A percentile compares a stretch with the other conserved stretches of the same genome.
Evolutionary conservation across 2,329 filamentous ascomycete genomes (phyloP).

Genomic region (Ophiostoma ulmi): DNA sequence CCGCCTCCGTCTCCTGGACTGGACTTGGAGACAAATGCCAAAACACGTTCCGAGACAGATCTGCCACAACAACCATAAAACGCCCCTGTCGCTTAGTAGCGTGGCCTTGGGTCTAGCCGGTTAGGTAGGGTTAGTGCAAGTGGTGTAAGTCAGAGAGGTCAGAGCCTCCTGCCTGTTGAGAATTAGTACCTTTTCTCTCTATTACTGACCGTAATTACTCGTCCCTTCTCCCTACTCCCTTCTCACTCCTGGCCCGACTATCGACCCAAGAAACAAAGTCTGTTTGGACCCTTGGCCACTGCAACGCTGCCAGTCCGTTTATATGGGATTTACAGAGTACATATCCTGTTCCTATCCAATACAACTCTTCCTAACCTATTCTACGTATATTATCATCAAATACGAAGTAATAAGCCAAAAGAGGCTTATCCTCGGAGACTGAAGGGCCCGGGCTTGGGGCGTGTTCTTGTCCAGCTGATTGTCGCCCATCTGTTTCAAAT

Average conservation of each 20-base stretch:
- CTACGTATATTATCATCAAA: neutral
- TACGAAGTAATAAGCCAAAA: neutral
- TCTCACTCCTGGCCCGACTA: neutral
- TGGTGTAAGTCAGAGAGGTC: neutral
- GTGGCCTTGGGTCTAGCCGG: neutral
- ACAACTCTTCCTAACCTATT: neutral
- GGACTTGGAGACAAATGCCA: constrained; percentile 30
- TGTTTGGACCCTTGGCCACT: constrained; percentile 20
- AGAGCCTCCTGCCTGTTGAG: constrained; percentile 6
- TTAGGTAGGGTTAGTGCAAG: neutral
- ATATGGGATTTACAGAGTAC: too few species aligned
- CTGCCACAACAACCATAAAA: constrained; percentile 39
- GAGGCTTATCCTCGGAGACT: constrained; percentile 29
- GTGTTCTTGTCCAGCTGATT: constrained; percentile 35
- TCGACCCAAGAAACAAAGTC: constrained; percentile 16
- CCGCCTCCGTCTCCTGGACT: constrained; percentile 2
- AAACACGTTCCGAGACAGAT: constrained; percentile 49
- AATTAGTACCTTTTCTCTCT: neutral
- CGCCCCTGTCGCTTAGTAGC: constrained; percentile 8
- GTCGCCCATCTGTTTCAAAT: constrained; percentile 42
- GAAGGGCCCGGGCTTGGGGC: constrained; percentile 31
- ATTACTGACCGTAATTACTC: neutral
- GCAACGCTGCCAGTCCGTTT: constrained; percentile 15
- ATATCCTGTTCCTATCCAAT: neutral
- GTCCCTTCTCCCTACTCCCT: neutral